These are phyloP conservation scores for Populus alba DNA, from an alignment of 345 rosid genomes.

Conservation along the genomic window DNA sequence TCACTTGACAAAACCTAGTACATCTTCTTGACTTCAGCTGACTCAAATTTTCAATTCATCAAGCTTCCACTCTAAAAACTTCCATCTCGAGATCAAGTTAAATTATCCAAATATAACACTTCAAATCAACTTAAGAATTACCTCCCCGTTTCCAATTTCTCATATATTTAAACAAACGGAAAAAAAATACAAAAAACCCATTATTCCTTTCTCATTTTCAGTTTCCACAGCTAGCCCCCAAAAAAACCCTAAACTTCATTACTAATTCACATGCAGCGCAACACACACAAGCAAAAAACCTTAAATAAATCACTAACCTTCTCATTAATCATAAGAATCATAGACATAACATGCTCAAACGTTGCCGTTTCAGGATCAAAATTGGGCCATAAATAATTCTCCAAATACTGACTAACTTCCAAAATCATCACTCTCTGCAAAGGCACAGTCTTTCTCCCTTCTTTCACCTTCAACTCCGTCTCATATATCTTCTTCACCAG, in stretches of 20 bases:
- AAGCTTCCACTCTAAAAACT: no score
- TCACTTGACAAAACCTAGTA: no score
- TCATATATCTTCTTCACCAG: constrained; percentile 77
- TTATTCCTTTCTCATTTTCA: no score
- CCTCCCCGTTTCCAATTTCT: no score
- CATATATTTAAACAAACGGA: no score
- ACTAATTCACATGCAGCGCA: neutral
- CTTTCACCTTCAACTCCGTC: constrained; percentile 68
- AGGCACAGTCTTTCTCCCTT: constrained; percentile 82
- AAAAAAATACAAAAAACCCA: neutral
- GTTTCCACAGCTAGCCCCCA: no score
- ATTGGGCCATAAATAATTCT: constrained; percentile 93
- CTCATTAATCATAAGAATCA: constrained; percentile 96
- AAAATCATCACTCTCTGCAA: constrained; percentile 91
- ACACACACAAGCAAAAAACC: neutral
- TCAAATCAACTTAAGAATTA: no score
- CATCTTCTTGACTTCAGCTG: no score
- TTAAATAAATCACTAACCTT: constrained; percentile 43
- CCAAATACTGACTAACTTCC: constrained; percentile 96
- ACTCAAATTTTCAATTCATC: no score
- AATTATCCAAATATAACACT: no score
- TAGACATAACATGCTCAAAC: constrained; percentile 94
- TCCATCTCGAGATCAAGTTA: no score
- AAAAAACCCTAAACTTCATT: neutral
- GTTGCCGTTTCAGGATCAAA: constrained; percentile 71